Base-by-base conservation (phyloP, 805 yeast genomes). In the Ogataea chonburiensis region DNA sequence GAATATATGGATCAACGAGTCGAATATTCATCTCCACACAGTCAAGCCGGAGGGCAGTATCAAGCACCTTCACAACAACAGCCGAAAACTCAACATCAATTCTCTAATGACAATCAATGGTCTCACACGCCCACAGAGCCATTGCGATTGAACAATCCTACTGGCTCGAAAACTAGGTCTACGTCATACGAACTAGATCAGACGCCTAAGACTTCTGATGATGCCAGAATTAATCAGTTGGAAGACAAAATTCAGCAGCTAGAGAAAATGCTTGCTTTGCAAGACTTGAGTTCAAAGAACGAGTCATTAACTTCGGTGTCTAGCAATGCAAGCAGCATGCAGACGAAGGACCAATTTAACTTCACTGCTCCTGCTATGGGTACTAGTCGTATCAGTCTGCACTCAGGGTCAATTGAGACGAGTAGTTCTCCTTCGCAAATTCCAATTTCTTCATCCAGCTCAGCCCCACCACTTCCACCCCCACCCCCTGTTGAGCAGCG, bases 181-280 rank as follows among this genome's bases (percentile, higher is more conserved):
- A n/a, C n/a, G n/a, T n/a, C n/a, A n/a, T n/a, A n/a, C n/a, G n/a
- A n/a, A n/a, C n/a, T n/a, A n/a, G n/a, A n/a, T n/a, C n/a, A n/a
- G n/a, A n/a, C n/a, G n/a, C n/a, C n/a, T n/a, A n/a, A n/a, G 5
- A 18, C 10, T 12, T 16, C 35, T 3, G 55, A 51, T 18, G 46
- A 42, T 21, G 48, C 47, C 5, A 43, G 60, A 31, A 57, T 60
- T 22, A 49, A 48, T 31, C 40, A 37, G n/a, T 40, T 60, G n/a
- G 64, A 60, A 28, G 63, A 56, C 16, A 60, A 60, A 34, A 55
- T 60, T 14, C 55, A 55, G 24, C 46, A 47, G 20, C 43, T 60
- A 20, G 64, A 59, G 33, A 46, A 46, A 24, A 49, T 53, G 28
- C 41, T 60, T 21, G 51, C 55, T 7, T 20, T 46, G 24, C 53